Conservation (phyloP, 2,329 filamentous ascomycete genomes). For the Aspergillus neotritici region DNA sequence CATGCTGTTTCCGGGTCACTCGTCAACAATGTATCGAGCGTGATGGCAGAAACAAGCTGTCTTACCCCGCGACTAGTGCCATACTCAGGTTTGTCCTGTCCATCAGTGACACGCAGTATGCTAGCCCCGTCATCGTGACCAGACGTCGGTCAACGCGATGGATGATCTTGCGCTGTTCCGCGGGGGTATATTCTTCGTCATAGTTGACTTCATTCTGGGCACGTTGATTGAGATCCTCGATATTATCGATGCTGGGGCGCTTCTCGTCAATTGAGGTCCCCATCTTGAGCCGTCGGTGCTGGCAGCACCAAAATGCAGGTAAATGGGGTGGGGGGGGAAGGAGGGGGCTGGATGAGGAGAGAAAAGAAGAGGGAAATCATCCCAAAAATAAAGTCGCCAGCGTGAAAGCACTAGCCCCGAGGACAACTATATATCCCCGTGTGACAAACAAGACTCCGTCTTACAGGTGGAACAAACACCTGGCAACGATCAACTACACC, state of each 20-base stretch:
- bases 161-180: conserved; percentile 64
- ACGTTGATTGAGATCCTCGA: conserved; percentile 15
- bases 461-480: no score
- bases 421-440: no score
- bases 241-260: conserved; percentile 6
- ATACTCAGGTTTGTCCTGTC: conserved; percentile 68
- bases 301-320: no score
- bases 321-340: no score
- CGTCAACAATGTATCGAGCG: conserved; percentile 63
- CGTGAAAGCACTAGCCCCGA: no score
- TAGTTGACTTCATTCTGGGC: conserved; percentile 13
- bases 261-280: conserved; percentile 5
- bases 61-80: conserved; percentile 63
- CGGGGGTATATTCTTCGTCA: conserved; percentile 45
- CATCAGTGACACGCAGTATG: conserved; percentile 73
- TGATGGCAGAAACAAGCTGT: conserved; percentile 57
- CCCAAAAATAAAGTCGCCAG: no score
- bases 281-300: no score
- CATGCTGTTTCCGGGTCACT: conserved; percentile 48
- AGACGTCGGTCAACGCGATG: conserved; percentile 62
- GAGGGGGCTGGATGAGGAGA: no score
- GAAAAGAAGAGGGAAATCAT: no score
- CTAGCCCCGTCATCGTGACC: conserved; percentile 55
- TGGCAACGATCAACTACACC: no score
- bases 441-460: no score